These are phyloP conservation scores for Tetradesmus lagerheimii DNA, from an alignment of 139 green algal species.

Conservation along the genomic window DNA sequence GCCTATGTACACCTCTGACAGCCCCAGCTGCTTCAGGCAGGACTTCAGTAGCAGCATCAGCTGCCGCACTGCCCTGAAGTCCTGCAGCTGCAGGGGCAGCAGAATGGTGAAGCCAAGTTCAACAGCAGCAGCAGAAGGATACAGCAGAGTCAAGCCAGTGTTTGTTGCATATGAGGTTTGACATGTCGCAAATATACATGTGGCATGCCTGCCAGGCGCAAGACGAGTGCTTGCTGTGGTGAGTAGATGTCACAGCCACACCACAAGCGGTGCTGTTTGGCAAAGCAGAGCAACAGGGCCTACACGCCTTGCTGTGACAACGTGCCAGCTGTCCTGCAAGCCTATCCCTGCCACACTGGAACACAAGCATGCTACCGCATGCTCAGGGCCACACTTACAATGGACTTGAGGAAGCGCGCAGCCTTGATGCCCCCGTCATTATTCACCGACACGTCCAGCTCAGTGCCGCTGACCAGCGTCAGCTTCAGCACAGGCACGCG, in stretches of 20 bases:
- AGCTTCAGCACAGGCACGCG: constrained; percentile 46
- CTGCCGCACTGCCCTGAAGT: constrained; percentile 8
- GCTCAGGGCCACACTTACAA: background rate
- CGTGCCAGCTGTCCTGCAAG: background rate
- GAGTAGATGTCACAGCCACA: too few relatives aligned
- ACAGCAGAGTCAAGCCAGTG: too few relatives aligned
- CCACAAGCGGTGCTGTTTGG: too few relatives aligned
- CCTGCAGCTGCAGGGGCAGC: constrained; percentile 8
- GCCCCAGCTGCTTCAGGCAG: constrained; percentile 24
- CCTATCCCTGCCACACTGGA: background rate
- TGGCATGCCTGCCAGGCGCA: too few relatives aligned
- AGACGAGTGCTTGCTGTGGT: too few relatives aligned
- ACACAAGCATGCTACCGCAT: background rate
- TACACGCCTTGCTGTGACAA: too few relatives aligned
- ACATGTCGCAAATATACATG: too few relatives aligned
- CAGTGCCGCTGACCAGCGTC: background rate
- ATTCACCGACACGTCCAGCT: constrained; percentile 45
- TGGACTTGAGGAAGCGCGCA: constrained; percentile 15
- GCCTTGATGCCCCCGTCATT: background rate
- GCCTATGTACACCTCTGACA: constrained; percentile 36
- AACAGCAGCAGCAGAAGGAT: too few relatives aligned
- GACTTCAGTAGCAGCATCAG: constrained; percentile 43
- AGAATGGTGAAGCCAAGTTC: too few relatives aligned
- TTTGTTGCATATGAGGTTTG: too few relatives aligned
- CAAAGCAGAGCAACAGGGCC: too few relatives aligned